phyloP scores from a whole-genome alignment of 768 basidiomycete species.

The Panus rudis region DNA sequence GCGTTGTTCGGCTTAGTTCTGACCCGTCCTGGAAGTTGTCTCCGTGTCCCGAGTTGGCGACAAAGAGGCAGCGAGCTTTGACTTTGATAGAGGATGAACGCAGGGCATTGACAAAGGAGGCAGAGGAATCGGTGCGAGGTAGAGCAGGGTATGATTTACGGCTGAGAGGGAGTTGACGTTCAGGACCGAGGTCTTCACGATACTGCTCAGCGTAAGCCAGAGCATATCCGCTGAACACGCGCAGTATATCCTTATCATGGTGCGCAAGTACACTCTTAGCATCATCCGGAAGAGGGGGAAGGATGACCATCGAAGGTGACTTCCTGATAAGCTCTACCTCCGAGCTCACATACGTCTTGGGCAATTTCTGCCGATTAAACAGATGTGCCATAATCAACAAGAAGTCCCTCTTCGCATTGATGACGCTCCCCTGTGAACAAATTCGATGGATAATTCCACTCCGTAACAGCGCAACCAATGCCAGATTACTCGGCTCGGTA shows the following conservation, averaged over 20 bases:
- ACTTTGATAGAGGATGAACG: slow-evolving; percentile 30
- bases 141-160: slow-evolving; percentile 6
- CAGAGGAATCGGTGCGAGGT: neutral
- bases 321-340: slow-evolving; percentile 28
- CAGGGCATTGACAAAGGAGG: slow-evolving; percentile 32
- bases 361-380: slow-evolving; percentile 54
- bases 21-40: slow-evolving; percentile 44
- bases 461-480: slow-evolving; percentile 50
- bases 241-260: slow-evolving; percentile 44
- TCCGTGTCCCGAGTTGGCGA: slow-evolving; percentile 59
- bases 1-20: slow-evolving; percentile 46
- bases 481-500: slow-evolving; percentile 66
- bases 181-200: slow-evolving; percentile 31
- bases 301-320: slow-evolving; percentile 50
- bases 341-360: slow-evolving; percentile 34
- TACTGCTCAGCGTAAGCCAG: slow-evolving; percentile 39
- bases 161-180: slow-evolving; percentile 46
- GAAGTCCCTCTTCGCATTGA: slow-evolving; percentile 41
- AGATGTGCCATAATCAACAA: slow-evolving; percentile 56
- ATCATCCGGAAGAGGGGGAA: slow-evolving; percentile 39
- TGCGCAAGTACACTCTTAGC: slow-evolving; percentile 35
- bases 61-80: slow-evolving; percentile 51
- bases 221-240: slow-evolving; percentile 52
- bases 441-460: slow-evolving; percentile 53
- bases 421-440: slow-evolving; percentile 33